Evolutionary conservation across 2,329 filamentous ascomycete species (phyloP).

Genomic region (Diaporthe sp.): DNA sequence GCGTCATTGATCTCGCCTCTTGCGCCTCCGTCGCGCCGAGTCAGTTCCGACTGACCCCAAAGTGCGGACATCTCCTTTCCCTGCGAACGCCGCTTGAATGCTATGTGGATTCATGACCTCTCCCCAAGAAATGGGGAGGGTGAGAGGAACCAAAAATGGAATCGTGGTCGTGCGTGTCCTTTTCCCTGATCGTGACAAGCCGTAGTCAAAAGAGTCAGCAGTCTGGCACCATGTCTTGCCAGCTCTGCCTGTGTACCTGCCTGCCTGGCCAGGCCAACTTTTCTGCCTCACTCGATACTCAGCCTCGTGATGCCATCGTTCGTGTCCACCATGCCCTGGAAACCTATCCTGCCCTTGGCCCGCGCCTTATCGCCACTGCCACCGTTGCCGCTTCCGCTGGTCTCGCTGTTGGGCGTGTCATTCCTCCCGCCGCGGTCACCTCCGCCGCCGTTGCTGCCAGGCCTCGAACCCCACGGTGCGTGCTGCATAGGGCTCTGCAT

Average conservation of each 20-base stretch:
- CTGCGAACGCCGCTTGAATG: slow-evolving; percentile 25
- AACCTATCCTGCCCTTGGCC: slow-evolving; percentile 76
- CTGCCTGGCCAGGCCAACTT: background rate
- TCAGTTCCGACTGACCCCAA: background rate
- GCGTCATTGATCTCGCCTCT: background rate
- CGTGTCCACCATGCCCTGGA: slow-evolving; percentile 97
- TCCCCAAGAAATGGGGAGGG: background rate
- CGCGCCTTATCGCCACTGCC: slow-evolving; percentile 61
- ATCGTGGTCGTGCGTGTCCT: background rate
- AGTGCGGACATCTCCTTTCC: background rate
- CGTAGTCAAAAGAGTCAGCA: slow-evolving; percentile 2
- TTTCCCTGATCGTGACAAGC: background rate
- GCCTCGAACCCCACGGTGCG: slow-evolving; percentile 75
- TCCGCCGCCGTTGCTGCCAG: slow-evolving; percentile 68
- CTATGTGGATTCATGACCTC: slow-evolving; percentile 10
- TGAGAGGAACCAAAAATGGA: background rate
- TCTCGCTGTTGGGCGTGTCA: slow-evolving; percentile 62
- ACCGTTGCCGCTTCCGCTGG: slow-evolving; percentile 51
- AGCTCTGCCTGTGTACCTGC: background rate
- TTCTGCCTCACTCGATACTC: slow-evolving; percentile 82
- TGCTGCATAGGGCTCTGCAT: slow-evolving; percentile 86
- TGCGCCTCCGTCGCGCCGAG: background rate
- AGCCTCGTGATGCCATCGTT: slow-evolving; percentile 96
- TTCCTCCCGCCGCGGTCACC: slow-evolving; percentile 61
- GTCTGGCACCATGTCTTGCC: background rate